Conservation (phyloP, 352 stramenopile genomes). For the Globisporangium spinosum region DNA sequence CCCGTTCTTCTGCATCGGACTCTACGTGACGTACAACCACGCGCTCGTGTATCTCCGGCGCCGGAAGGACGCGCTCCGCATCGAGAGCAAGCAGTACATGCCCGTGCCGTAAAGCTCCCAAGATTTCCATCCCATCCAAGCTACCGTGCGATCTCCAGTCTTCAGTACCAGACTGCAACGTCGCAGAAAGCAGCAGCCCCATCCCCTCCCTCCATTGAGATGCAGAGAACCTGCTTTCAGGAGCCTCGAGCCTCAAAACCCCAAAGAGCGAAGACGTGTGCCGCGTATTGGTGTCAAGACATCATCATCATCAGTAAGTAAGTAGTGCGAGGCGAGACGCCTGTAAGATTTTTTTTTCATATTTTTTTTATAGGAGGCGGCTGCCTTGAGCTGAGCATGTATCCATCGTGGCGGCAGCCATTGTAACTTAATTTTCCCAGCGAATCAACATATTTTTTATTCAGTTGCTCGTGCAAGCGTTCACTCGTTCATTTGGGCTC, state of each 20-base stretch:
- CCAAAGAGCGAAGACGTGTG: background rate
- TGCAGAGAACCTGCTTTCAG: background rate
- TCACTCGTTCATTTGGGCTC: background rate
- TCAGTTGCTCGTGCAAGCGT: background rate
- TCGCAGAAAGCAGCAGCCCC: background rate
- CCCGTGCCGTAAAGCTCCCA: conserved; percentile 29
- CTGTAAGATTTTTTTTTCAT: background rate
- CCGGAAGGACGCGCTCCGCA: conserved; percentile 53
- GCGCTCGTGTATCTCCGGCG: conserved; percentile 44
- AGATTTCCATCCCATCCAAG: background rate
- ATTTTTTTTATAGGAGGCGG: conserved; percentile 8
- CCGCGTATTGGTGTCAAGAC: background rate
- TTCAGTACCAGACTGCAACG: conserved; percentile 1
- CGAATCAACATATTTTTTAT: background rate
- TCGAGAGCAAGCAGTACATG: conserved; percentile 70
- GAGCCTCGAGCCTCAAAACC: background rate
- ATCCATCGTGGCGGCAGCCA: background rate
- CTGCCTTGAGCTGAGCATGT: background rate
- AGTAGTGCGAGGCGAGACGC: background rate
- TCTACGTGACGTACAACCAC: conserved; percentile 47
- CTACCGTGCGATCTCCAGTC: background rate
- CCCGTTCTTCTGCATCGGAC: conserved; percentile 59
- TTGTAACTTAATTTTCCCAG: conserved; percentile 4
- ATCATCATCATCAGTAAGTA: background rate
- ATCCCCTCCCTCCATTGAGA: background rate